Base-by-base conservation (phyloP, 257 asterid genomes). In the Jacaranda mimosifolia region DNA sequence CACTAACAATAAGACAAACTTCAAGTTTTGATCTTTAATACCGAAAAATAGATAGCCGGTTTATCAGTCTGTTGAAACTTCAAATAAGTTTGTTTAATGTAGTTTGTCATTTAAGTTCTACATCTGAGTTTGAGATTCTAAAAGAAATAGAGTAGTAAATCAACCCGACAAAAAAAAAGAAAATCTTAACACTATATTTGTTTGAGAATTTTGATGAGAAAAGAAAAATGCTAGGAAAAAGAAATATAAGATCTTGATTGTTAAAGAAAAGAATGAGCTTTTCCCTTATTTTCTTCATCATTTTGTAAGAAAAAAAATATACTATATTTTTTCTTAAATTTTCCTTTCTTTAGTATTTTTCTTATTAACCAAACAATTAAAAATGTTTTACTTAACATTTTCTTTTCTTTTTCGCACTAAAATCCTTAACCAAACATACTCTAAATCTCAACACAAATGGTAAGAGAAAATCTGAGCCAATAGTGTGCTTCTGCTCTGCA, bases 401-500 rank as follows among this genome's bases (percentile, higher is more conserved):
- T 26, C 32, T 26, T 26, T 26, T 26, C 32, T 26, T 26, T 26
- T 26, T 26, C 32, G 1, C 32, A 26, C 32, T 26, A 26, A 26
- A 26, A 26, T 26, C 32, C 2, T 26, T 26, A 0, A 26, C 32
- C 32, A 26, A 26, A 26, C 32, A 26, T 26, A 26, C 32, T 26
- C 32, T 26, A 26, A 26, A 26, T 26, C 32, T 2, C 1, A 1
- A 26, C 32, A 40, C 72, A 75, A 64, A 19, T 14, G 36, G 32
- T 26, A 52, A 51, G 4, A 39, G 42, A 12, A 75, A 64, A 51
- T 17, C 10, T 10, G 17, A 76, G 74, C 59, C 35, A 68, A 38
- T 21, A 65, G n/a, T 66, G n/a, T 53, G 26, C 38, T 56, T 72
- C 13, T 26, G 32, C 65, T 64, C 46, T 48, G 53, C 55, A 74